Conservation (phyloP, 306 rosid species). For the Macrotyloma uniflorum region DNA sequence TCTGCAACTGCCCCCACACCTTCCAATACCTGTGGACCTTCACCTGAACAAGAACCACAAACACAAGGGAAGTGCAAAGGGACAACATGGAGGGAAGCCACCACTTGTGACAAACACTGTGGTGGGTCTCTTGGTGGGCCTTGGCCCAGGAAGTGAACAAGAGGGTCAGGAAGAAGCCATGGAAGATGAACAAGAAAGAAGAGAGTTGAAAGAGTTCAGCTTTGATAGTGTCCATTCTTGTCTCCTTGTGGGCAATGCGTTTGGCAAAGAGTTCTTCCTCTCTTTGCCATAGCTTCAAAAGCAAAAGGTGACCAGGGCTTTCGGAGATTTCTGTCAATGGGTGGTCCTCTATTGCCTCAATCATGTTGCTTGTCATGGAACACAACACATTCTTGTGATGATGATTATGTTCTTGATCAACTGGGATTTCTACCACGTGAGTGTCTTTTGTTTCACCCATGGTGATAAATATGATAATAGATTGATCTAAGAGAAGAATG, state of each 20-base stretch:
- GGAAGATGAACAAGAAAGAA: conserved; percentile 73
- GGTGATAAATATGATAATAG: neutral
- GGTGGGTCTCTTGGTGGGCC: neutral
- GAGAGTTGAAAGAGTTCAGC: conserved; percentile 72
- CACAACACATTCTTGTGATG: conserved; percentile 45
- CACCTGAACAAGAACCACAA: conserved; percentile 58
- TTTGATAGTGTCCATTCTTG: conserved; percentile 56
- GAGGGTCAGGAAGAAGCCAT: conserved; percentile 64
- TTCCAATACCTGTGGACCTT: conserved; percentile 73
- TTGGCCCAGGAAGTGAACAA: conserved; percentile 64
- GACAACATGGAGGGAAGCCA: conserved; percentile 72
- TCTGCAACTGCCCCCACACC: conserved; percentile 58
- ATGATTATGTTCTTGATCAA: conserved; percentile 58
- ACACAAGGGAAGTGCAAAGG: conserved; percentile 58
- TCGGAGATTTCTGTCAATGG: conserved; percentile 78
- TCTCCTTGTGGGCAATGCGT: conserved; percentile 56
- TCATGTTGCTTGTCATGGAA: conserved; percentile 33
- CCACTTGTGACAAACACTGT: conserved; percentile 63
- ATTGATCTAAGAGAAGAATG: neutral
- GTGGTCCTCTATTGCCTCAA: conserved; percentile 76
- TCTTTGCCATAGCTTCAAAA: conserved; percentile 89
- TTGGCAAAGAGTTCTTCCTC: conserved; percentile 70
- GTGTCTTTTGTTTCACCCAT: conserved; percentile 69
- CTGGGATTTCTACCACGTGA: conserved; percentile 80
- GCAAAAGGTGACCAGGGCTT: conserved; percentile 82